Evolutionary conservation across 805 yeast species (phyloP), one percentile per base, ranked within the genome.

Genomic region (Metschnikowia rubicola): DNA sequence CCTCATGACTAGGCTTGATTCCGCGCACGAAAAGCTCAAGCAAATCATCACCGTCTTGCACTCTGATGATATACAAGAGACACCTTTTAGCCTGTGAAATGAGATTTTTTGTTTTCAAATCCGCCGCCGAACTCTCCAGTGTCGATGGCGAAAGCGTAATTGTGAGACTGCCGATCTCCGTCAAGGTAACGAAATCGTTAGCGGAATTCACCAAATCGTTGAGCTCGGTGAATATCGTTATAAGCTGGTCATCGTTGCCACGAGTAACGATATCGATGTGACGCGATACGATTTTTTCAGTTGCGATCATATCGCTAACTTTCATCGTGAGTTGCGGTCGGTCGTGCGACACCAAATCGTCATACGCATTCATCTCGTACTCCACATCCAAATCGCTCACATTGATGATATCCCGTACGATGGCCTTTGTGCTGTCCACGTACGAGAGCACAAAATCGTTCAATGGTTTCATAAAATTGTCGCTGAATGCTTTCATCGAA

Each of bases 71-170:
- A 60, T 89, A 89, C 12, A 86, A 67, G n/a, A 91, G 68, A 55
- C 90, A 85, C 52, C 96, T 73, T 63, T 92, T 92, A 0, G 86
- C 89, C 59, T 88, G 90, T 44, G 88, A 77, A 57, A 84, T 70
- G 30, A 88, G 66, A 6, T 85, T 70, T 43, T 77, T 78, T 34
- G 76, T 65, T 58, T 81, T 83, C 1, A 82, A 77, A 43, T 85
- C 88, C 6, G 71, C 71, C 17, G 75, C 56, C 7, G 76, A 69
- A 21, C 69, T 73, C 42, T 77, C 75, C 51, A 71, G 71, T 0
- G 76, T 65, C 5, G 73, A 64, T 3, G 79, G 78, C 60, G 84
- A 83, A 52, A 88, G 68, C 44, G 75, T 79, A 43, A 88, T 68
- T 3, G 81, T 79, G 37, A 81, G 65, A 38, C 64, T 71, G 0